These are phyloP conservation scores for Globisporangium heterothallicum DNA, from an alignment of 352 stramenopile species.

Conservation along the genomic window DNA sequence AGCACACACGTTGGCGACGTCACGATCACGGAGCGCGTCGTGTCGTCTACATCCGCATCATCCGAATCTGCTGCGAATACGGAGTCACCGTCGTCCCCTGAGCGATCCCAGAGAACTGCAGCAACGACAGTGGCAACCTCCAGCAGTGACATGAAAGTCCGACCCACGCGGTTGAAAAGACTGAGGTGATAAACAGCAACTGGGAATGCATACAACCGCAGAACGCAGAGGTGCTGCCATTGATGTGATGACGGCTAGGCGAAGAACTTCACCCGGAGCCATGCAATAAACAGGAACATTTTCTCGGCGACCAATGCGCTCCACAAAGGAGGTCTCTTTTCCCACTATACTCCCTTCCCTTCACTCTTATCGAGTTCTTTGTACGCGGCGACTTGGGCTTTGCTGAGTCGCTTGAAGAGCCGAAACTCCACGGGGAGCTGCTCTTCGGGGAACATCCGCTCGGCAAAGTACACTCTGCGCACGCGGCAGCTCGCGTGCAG, in stretches of 20 bases:
- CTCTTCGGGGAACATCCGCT: constrained; percentile 31
- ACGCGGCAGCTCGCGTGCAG: constrained; percentile 56
- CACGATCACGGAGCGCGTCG: constrained; percentile 9
- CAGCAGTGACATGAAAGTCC: constrained; percentile 9
- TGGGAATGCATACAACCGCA: too few species aligned
- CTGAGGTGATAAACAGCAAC: constrained; percentile 18
- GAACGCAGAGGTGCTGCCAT: too few species aligned
- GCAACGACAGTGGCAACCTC: not conserved
- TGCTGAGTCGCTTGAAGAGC: constrained; percentile 40
- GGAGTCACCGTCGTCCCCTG: not conserved
- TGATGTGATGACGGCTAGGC: too few species aligned
- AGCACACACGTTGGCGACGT: constrained; percentile 11
- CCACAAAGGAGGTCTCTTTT: not conserved
- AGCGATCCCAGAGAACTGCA: constrained; percentile 2
- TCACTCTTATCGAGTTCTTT: constrained; percentile 15
- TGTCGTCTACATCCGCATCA: not conserved
- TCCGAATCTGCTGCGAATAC: not conserved
- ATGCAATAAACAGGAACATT: too few species aligned
- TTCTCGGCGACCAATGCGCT: too few species aligned
- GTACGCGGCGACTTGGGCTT: constrained; percentile 20
- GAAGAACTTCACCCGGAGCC: too few species aligned
- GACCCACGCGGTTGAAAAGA: constrained; percentile 17
- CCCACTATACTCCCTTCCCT: not conserved
- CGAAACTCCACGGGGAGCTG: constrained; percentile 47
- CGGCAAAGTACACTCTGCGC: constrained; percentile 50